Evolutionary conservation across 441 rosid genomes (phyloP).

Genomic region (Gossypium schwendimanii): DNA sequence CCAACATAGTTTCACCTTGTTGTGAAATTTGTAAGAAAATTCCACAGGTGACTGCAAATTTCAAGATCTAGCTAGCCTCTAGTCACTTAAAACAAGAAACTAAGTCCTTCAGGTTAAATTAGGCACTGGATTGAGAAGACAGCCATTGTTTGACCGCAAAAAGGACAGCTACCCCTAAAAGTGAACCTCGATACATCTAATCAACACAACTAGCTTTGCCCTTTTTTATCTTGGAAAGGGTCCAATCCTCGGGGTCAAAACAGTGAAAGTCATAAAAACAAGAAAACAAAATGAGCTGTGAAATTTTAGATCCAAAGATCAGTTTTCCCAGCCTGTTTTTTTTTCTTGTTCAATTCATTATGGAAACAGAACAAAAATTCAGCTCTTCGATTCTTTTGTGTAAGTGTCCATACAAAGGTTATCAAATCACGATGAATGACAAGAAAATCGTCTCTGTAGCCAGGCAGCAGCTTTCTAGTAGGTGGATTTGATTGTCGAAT

Average conservation of each 20-base stretch:
- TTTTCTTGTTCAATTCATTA: background rate
- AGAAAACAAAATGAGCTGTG: constrained; percentile 10
- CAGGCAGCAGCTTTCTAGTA: background rate
- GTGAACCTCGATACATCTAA: constrained; percentile 9
- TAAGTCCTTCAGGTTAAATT: constrained; percentile 12
- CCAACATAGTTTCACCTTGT: constrained; percentile 1
- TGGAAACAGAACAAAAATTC: constrained; percentile 7
- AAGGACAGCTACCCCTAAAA: constrained; percentile 8
- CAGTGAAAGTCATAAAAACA: constrained; percentile 23
- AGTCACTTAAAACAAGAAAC: constrained; percentile 21
- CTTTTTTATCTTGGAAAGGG: constrained; percentile 14
- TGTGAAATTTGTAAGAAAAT: constrained; percentile 4
- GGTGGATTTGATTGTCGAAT: constrained; percentile 11
- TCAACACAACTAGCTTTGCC: constrained; percentile 14
- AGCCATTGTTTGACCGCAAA: constrained; percentile 18
- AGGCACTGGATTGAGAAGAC: constrained; percentile 6
- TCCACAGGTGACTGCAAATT: constrained; percentile 11
- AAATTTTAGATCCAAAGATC: constrained; percentile 28
- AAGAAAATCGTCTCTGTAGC: background rate
- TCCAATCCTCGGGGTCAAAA: constrained; percentile 38
- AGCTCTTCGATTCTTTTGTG: constrained; percentile 19
- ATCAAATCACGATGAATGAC: constrained; percentile 20
- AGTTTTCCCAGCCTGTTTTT: background rate
- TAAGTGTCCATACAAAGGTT: constrained; percentile 18
- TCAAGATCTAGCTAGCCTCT: constrained; percentile 21